Base-by-base conservation (phyloP, 2,329 filamentous ascomycete genomes). In the Chalaropsis thielavioides region DNA sequence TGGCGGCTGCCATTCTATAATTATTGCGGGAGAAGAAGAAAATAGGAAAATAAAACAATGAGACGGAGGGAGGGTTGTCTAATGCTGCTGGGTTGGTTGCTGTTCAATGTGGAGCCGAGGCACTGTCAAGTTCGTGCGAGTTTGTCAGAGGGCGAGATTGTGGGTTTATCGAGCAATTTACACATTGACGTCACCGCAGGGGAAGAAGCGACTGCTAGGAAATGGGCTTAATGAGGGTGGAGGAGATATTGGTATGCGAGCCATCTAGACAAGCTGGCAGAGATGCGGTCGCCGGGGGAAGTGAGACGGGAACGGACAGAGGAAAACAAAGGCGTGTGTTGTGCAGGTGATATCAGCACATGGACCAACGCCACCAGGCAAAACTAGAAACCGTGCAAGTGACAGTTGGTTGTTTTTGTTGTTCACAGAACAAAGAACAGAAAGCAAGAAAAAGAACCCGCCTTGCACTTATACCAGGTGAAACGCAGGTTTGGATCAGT, bases 1-100 rank as follows among this genome's bases (percentile, higher is more conserved):
- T 51, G 44, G 44, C 61, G n/a, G 44, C 24, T 10, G 61, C n/a
- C 61, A 63, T 63, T 58, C 5, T 58, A 38, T 3, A 58, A 35
- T n/a, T n/a, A 13, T 46, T 19, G 27, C 38, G 27, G 11, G 19
- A 17, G n/a, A 35, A 15, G 15, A n/a, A 38, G 8, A 3, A 58
- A 35, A 58, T 4, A 58, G 38, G 17, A 17, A 8, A 35, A 35
- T 17, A 58, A 35, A 58, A 58, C 4, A 3, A 51, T 19, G 22
- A 51, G 8, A 27, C 3, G 15, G 27, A 51, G 27, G 6, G 10
- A 6, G 22, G 7, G 24, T 51, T 24, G 27, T 51, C 46, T 27
- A 27, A 24, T 24, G 19, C 46, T 24, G 8, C 15, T 27, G 22
- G 22, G 3, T 11, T 27, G 10, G 44, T 27, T 51, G 19, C 22